Base-by-base conservation (phyloP, 768 basidiomycete genomes). In the Boletus vinaceobasis region DNA sequence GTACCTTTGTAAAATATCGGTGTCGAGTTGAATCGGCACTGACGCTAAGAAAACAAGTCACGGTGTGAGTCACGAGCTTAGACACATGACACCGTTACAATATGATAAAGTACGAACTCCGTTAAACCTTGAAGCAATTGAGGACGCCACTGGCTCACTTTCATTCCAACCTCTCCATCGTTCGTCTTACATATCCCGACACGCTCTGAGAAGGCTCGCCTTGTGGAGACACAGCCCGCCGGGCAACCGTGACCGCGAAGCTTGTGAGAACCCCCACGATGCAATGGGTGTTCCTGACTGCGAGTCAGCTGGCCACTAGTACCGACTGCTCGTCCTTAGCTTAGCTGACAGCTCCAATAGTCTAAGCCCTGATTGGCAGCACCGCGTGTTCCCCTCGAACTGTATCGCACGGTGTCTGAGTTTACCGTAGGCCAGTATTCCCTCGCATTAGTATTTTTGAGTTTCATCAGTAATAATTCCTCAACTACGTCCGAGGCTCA, bases 401-500 rank as follows among this genome's bases (percentile, higher is more conserved):
- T 5, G 31, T 19, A 29, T 46, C 7, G 23, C 37, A 4, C 26
- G 40, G 8, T 27, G 39, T 40, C 23, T 35, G 31, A 32, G 8
- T 13, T 33, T 21, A 17, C 29, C 9, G 14, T 17, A 44, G 19
- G 53, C 27, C 27, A 47, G 33, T 11, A 33, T 26, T 43, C 37
- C 43, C 57, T 4, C 43, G 31, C 46, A 29, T 39, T 8, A 38
- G 5, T 31, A 40, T 31, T 59, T 54, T 58, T 48, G 8, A 27
- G 31, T 32, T 27, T 14, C 13, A 29, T 35, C 51, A 21, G 1
- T 6, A 50, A 40, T 27, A 39, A 27, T 23, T 32, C 48, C 35
- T 45, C 38, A 38, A 52, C 35, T 69, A 52, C 39, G 48, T 53
- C 57, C 62, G 56, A 61, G 43, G 52, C 44, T 62, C 53, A 55